Base-by-base conservation (phyloP, 331 rosid genomes). In the Prunus yedoensis region DNA sequence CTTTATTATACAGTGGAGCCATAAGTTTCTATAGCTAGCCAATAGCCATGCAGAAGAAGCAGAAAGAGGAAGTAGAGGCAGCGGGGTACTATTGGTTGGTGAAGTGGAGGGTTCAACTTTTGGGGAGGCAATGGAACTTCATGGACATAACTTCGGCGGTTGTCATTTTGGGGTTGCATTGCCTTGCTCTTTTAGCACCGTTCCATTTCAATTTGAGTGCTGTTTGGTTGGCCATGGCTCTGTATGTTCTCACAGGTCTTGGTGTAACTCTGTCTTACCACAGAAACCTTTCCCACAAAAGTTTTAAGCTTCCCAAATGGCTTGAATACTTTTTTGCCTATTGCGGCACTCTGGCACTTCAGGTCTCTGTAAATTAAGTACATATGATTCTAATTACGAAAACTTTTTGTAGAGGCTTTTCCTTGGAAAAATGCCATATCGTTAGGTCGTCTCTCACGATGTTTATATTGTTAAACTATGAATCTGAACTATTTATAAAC, bases 231-330 rank as follows among this genome's bases (percentile, higher is more conserved):
- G 79, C 66, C 25, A 27, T 54, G 3, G 64, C 73, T 4, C 66
- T 76, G 8, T 66, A 76, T 25, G 47, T 21, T 52, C 35, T 76
- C 51, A 66, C 79, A 4, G 79, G 79, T 53, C 32, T 76, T 17
- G 79, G 79, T 5, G 30, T 76, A 9, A 76, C 73, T 1, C 53
- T 76, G 2, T 64, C 73, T 76, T 76, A 32, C 62, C 79, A 76
- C 27, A 66, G 79, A 54, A 51, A 76, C 18, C 79, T 76, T 9
- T 38, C 79, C 47, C 78, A 74, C 64, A 46, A 15, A 65, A 63
- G 78, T 25, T 74, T 74, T 70, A 63, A 64, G 78, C 71, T 74
- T 64, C 71, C 78, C 15, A 74, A 74, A 49, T 74, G 59, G 78
- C 78, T 74, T 2, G 78, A 74, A 21, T 74, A 74, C 50, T 60